Evolutionary conservation across 2,329 filamentous ascomycete genomes (phyloP), one percentile per base, ranked within the genome.

Genomic region (Fusarium sp.): DNA sequence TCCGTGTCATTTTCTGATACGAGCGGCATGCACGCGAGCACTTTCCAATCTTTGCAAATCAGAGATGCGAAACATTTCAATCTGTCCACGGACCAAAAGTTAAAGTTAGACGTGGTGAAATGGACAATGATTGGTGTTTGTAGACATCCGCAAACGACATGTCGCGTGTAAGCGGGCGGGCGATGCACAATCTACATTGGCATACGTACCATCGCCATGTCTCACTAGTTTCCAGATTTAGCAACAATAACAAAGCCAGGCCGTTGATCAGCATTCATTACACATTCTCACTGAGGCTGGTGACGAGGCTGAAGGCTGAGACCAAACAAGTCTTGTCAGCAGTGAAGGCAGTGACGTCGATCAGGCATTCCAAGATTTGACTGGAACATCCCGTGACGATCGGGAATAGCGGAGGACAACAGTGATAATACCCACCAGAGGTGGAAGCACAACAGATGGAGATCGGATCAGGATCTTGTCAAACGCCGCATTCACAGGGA

Each of bases 11-110:
- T 61, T 20, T 37, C 20, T 49, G 60, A 55, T 56, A 52, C 30
- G 24, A 57, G 60, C 40, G 47, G 54, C 64, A 63, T 65, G 54
- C 64, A 63, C 67, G 65, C 68, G 61, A 70, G 64, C 61, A 59
- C 55, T 56, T 70, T 70, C 67, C 62, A 43, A 5, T 60, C 28
- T 48, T 35, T 53, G 39, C 6, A 20, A 7, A 51, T 41, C n/a
- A 30, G 56, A 19, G 39, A 69, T 56, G 30, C 44, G 28, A 56
- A 57, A 46, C 53, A 52, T 54, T 56, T 62, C 32, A 67, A 46
- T 30, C 39, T 39, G 22, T 45, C 52, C 66, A 69, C 66, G 53
- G 62, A 45, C 66, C 66, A 41, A 14, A 20, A 53, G 47, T 56
- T 40, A 35, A 65, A 40, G 37, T 64, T 59, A 47, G 24, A 37